Conservation (phyloP, 208 protist genomes). For the Trypanosoma theileri region DNA sequence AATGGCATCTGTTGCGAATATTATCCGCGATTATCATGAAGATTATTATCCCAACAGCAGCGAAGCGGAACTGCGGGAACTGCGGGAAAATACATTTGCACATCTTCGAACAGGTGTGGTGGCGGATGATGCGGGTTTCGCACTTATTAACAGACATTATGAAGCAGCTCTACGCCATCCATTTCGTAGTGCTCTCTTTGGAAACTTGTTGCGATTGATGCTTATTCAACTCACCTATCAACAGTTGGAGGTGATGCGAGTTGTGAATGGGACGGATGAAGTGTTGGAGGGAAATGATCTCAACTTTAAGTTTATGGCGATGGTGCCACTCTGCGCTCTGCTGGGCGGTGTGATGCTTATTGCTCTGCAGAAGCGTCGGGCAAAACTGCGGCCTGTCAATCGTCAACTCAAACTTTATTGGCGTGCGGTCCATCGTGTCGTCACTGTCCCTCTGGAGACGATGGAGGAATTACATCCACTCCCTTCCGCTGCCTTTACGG, state of each 20-base stretch:
- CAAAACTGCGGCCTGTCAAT: conserved; percentile 39
- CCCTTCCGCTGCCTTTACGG: too few relatives aligned
- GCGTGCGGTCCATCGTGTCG: conserved; percentile 58
- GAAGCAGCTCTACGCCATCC: conserved; percentile 63
- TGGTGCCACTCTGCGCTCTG: conserved; percentile 53
- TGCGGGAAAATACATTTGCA: conserved; percentile 47
- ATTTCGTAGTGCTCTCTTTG: conserved; percentile 60
- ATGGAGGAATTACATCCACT: background rate
- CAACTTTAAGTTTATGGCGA: conserved; percentile 81
- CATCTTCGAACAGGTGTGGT: conserved; percentile 44
- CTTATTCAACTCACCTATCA: conserved; percentile 75
- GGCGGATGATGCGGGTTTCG: conserved; percentile 54
- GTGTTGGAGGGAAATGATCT: conserved; percentile 79
- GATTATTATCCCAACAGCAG: conserved; percentile 58
- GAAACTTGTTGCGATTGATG: conserved; percentile 64
- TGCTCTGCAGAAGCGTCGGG: conserved; percentile 33
- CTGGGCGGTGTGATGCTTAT: conserved; percentile 30
- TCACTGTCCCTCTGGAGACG: conserved; percentile 36
- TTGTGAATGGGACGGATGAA: conserved; percentile 78
- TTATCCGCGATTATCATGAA: conserved; percentile 79
- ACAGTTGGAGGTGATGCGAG: conserved; percentile 69
- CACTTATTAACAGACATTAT: conserved; percentile 67
- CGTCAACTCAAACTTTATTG: conserved; percentile 63
- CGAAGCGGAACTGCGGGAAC: conserved; percentile 33
- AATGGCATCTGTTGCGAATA: conserved; percentile 62